Evolutionary conservation across 2,329 filamentous ascomycete species (phyloP).

Genomic region (Harringtonia lauricola): DNA sequence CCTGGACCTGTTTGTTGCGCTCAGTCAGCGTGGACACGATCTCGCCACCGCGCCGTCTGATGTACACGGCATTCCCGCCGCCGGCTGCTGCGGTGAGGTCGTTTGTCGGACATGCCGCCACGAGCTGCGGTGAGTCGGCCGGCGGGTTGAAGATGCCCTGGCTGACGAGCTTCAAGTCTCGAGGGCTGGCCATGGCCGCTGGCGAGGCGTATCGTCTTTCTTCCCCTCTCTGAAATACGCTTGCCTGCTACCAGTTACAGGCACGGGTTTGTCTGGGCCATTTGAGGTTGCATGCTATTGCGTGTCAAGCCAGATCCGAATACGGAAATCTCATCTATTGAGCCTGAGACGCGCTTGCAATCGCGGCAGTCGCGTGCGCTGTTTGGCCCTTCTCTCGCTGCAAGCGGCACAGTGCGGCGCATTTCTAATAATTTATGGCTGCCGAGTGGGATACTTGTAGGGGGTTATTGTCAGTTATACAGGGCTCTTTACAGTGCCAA

Average conservation of each 20-base stretch:
- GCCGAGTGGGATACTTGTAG: not conserved
- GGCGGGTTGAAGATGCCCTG: slow-evolving; percentile 43
- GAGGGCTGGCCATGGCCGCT: too few relatives aligned
- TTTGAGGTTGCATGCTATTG: not conserved
- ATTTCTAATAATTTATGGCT: not conserved
- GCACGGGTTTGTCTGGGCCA: not conserved
- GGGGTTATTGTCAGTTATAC: not conserved
- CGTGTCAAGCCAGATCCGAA: not conserved
- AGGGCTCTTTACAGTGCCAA: not conserved
- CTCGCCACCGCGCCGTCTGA: slow-evolving; percentile 72
- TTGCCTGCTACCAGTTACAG: not conserved
- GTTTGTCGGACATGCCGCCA: slow-evolving; percentile 73
- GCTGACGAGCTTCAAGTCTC: slow-evolving; percentile 39
- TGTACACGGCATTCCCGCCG: slow-evolving; percentile 51
- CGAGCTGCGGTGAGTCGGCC: slow-evolving; percentile 42
- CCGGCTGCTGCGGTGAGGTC: slow-evolving; percentile 69
- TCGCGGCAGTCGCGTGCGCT: slow-evolving; percentile 4
- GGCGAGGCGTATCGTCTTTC: not conserved
- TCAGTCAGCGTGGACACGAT: slow-evolving; percentile 37
- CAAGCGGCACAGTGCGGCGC: slow-evolving; percentile 1
- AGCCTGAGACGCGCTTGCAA: slow-evolving; percentile 6
- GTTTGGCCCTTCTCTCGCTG: not conserved
- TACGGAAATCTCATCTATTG: too few relatives aligned
- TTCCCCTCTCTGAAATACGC: not conserved
- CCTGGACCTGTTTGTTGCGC: slow-evolving; percentile 30